phyloP scores from a whole-genome alignment of 73 alveolate genomes.

The Strombidium stylifer region DNA sequence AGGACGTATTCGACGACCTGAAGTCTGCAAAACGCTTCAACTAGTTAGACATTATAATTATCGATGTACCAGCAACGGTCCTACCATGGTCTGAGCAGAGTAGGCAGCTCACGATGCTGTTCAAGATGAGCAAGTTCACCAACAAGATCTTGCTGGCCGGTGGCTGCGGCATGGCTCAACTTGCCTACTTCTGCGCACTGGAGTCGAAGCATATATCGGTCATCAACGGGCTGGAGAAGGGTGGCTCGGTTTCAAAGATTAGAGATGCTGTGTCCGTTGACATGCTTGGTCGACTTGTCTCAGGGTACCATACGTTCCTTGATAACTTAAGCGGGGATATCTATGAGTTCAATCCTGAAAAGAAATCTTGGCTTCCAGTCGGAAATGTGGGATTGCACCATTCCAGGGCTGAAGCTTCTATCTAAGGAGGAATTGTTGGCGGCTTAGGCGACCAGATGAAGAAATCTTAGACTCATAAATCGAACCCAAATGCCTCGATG shows the following conservation, averaged over 20 bases:
- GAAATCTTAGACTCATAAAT: not conserved
- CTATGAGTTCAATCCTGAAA: conserved; percentile 69
- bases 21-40: conserved; percentile 51
- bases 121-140: conserved; percentile 85
- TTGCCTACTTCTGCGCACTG: conserved; percentile 84
- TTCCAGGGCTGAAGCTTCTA: conserved; percentile 41
- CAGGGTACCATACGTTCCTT: conserved; percentile 75
- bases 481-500: conserved; percentile 64
- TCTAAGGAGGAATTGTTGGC: conserved; percentile 16
- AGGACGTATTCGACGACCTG: not conserved
- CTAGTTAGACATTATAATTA: conserved; percentile 81
- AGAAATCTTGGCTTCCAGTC: conserved; percentile 82
- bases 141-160: conserved; percentile 76
- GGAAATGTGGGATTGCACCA: conserved; percentile 94
- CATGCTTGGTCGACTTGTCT: conserved; percentile 41
- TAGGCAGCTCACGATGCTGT: conserved; percentile 52
- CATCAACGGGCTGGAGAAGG: conserved; percentile 81
- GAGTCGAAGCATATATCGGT: conserved; percentile 58
- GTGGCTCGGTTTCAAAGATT: conserved; percentile 66
- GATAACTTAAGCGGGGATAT: conserved; percentile 94
- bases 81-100: conserved; percentile 91
- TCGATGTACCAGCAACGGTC: conserved; percentile 83
- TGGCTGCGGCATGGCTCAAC: conserved; percentile 83
- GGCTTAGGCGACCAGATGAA: conserved; percentile 15
- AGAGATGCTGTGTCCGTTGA: conserved; percentile 5